A percentile compares a stretch with the other conserved stretches of the same genome.
Evolutionary conservation across 306 rosid species (phyloP).

Genomic region (Quercus bicolor): DNA sequence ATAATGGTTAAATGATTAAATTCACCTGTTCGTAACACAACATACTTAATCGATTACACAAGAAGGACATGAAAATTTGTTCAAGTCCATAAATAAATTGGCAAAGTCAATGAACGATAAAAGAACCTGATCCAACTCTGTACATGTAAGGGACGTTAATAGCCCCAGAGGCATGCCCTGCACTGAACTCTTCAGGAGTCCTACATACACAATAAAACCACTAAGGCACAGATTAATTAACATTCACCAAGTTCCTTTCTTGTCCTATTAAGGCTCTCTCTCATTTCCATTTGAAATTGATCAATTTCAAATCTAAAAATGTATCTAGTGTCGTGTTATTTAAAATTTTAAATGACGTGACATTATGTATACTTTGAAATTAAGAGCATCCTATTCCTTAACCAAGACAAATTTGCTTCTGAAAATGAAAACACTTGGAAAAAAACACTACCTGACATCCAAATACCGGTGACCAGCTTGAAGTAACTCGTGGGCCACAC

Average conservation of each 20-base stretch:
- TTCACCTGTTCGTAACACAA: background rate
- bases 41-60: background rate
- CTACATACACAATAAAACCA: conserved; percentile 23
- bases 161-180: conserved; percentile 70
- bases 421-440: background rate
- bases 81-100: background rate
- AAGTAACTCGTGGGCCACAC: conserved; percentile 77
- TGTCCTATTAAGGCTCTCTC: background rate
- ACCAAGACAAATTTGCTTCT: background rate
- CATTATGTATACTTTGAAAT: no score
- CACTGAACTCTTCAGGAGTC: conserved; percentile 70
- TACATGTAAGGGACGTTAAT: conserved; percentile 76
- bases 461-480: conserved; percentile 88
- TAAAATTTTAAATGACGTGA: no score
- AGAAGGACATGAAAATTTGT: background rate
- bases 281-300: no score
- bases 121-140: conserved; percentile 72
- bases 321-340: no score
- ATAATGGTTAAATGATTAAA: no score
- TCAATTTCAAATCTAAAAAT: no score
- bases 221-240: background rate
- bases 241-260: background rate
- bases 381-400: background rate
- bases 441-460: conserved; percentile 64
- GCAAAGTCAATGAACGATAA: background rate